These are phyloP conservation scores for Serendipita sp. DNA, from an alignment of 768 basidiomycete genomes.

Conservation along the genomic window DNA sequence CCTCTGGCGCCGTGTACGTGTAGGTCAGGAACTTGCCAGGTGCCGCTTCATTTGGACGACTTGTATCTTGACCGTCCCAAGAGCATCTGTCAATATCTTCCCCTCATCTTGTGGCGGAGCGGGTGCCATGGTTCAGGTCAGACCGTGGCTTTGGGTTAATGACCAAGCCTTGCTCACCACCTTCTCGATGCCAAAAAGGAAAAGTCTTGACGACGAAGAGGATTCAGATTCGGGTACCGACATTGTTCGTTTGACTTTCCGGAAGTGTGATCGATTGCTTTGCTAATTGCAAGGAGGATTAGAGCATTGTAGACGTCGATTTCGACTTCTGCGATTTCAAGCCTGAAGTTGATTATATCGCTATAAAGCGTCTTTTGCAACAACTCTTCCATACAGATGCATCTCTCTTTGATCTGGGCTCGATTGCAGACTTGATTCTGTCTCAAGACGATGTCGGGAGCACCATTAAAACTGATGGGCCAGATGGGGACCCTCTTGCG, in stretches of 20 bases:
- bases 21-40: conserved; percentile 38
- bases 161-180: conserved; percentile 19
- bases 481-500: conserved; percentile 82
- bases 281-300: conserved; percentile 10
- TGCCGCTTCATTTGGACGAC: conserved; percentile 91
- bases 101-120: conserved; percentile 28
- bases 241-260: conserved; percentile 20
- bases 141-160: background rate
- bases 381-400: conserved; percentile 56
- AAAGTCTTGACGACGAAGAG: conserved; percentile 23
- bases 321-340: conserved; percentile 92
- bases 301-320: conserved; percentile 66
- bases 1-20: background rate
- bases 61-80: conserved; percentile 78
- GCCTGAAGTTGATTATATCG: conserved; percentile 68
- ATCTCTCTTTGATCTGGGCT: conserved; percentile 49
- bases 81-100: conserved; percentile 69
- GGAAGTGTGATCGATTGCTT: background rate
- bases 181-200: conserved; percentile 36
- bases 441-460: conserved; percentile 64
- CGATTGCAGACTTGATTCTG: conserved; percentile 67
- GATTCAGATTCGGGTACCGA: conserved; percentile 26
- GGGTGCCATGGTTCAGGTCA: background rate
- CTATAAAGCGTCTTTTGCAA: conserved; percentile 31
- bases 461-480: conserved; percentile 83